Evolutionary conservation across 371 early-diverging fungal species (phyloP), one percentile per base, ranked within the genome.

Genomic region (Nosema muscidifuracis): DNA sequence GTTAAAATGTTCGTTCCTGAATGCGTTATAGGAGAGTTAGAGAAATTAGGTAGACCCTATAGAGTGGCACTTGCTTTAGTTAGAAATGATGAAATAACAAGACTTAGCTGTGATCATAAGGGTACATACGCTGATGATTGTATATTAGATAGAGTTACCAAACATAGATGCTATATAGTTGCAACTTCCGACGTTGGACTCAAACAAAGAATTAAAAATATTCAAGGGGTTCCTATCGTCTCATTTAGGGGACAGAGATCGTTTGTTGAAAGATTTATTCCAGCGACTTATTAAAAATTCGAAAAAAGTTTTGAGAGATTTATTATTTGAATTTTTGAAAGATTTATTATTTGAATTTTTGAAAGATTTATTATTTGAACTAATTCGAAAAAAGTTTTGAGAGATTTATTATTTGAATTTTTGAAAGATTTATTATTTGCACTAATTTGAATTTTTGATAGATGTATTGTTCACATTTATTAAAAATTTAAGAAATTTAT

Each of bases 61-160:
- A 87, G 95, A 26, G 88, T 97, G 61, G 98, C 98, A 0, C 83
- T 97, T 12, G 72, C 40, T 38, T 43, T 80, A 44, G 47, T 82
- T 31, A 76, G 63, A 66, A 43, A 65, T 0, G 53, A 44, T 33
- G 55, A 79, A 28, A 62, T 93, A 79, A 92, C 94, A 74, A 85
- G 94, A 26, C 84, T 99, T 42, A 90, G 92, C 13, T 97, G 99
- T 84, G 87, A 91, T 56, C 99, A 99, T 84, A 93, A 92, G 76
- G 98, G 99, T 36, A 96, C 94, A 0, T 99, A 97, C 86, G 99
- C 97, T 33, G 99, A 99, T 87, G 96, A 99, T 86, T 99, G 99
- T 81, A 84, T 99, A 44, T 92, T 97, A 1, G 87, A 93, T 64
- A 85, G 99, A 38, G 88, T 96, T 3, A 93, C 88, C 86, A 91